Conservation (phyloP, 768 basidiomycete species). For the Boletellus ananas region DNA sequence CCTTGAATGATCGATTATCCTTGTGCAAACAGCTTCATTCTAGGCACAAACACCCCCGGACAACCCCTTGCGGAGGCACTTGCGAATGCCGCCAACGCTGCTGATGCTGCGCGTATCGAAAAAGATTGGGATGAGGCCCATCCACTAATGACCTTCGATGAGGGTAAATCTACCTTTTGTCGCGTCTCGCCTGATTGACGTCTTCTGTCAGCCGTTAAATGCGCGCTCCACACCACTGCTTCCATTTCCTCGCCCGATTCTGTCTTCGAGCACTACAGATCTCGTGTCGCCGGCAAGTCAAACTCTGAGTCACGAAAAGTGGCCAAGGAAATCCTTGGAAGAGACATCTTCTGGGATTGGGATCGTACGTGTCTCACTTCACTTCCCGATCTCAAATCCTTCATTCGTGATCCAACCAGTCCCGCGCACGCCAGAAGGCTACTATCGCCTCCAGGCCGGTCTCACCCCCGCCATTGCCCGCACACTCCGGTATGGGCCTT, state of each 20-base stretch:
- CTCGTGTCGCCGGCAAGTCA: slow-evolving; percentile 59
- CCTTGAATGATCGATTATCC: slow-evolving; percentile 7
- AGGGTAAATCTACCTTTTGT: slow-evolving; percentile 59
- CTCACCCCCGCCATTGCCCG: slow-evolving; percentile 80
- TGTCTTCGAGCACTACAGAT: slow-evolving; percentile 55
- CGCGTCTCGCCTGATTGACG: slow-evolving; percentile 29
- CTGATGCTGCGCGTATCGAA: slow-evolving; percentile 72
- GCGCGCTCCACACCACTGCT: slow-evolving; percentile 16
- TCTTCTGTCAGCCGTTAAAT: slow-evolving; percentile 20
- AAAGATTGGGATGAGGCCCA: slow-evolving; percentile 67
- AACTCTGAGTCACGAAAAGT: slow-evolving; percentile 66
- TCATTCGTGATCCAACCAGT: slow-evolving; percentile 39
- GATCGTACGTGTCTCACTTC: slow-evolving; percentile 53
- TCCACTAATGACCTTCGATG: slow-evolving; percentile 76
- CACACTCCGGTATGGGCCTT: slow-evolving; percentile 73
- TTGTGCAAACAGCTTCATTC: slow-evolving; percentile 48
- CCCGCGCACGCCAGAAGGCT: slow-evolving; percentile 87
- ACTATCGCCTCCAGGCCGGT: slow-evolving; percentile 83
- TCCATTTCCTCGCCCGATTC: slow-evolving; percentile 33
- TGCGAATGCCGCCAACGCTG: slow-evolving; percentile 59
- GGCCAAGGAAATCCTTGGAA: slow-evolving; percentile 64
- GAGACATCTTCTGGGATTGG: slow-evolving; percentile 83
- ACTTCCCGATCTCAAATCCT: not conserved
- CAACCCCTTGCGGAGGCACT: slow-evolving; percentile 64
- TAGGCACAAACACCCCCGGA: slow-evolving; percentile 53